A percentile compares a stretch with the other conserved stretches of the same genome.
These are phyloP conservation scores for Trypanosoma brucei DNA, from an alignment of 208 protist species.

Conservation along the genomic window DNA sequence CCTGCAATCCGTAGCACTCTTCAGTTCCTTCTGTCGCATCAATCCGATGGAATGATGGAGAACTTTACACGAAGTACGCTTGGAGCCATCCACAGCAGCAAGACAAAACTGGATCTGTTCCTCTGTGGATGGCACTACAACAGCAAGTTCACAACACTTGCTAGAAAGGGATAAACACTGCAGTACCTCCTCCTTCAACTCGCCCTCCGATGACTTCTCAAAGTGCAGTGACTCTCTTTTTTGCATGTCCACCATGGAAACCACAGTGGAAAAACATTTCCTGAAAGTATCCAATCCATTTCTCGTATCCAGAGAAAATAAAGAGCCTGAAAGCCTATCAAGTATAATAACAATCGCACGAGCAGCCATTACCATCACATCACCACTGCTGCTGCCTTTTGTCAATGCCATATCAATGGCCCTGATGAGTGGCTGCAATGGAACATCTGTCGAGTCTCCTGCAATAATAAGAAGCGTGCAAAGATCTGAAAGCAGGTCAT, in stretches of 20 bases:
- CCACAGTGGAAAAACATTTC: slow-evolving; percentile 14
- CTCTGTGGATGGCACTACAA: slow-evolving; percentile 36
- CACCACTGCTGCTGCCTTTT: slow-evolving; percentile 33
- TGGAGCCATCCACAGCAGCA: slow-evolving; percentile 47
- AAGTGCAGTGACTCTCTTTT: slow-evolving; percentile 24
- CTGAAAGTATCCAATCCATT: slow-evolving; percentile 10
- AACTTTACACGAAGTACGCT: slow-evolving; percentile 66
- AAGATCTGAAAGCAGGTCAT: slow-evolving; percentile 39
- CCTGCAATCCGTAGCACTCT: slow-evolving; percentile 12
- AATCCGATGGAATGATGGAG: slow-evolving; percentile 55
- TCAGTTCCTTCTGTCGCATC: slow-evolving; percentile 26
- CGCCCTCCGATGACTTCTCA: slow-evolving; percentile 37
- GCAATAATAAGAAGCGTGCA: slow-evolving; percentile 48
- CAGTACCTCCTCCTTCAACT: slow-evolving; percentile 75
- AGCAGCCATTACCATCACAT: slow-evolving; percentile 65
- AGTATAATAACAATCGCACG: slow-evolving; percentile 63
- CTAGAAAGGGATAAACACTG: slow-evolving; percentile 55
- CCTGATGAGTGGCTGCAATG: slow-evolving; percentile 25
- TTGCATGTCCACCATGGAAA: slow-evolving; percentile 24
- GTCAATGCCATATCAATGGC: slow-evolving; percentile 28
- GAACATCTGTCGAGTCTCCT: slow-evolving; percentile 25
- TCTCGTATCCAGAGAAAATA: slow-evolving; percentile 10
- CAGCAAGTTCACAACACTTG: slow-evolving; percentile 23
- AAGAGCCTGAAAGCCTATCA: slow-evolving; percentile 45
- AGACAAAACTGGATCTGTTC: slow-evolving; percentile 69